Evolutionary conservation across 176 grass and related monocot genomes (phyloP), one percentile per base, ranked within the genome.

Genomic region (Eremochloa ophiuroides): DNA sequence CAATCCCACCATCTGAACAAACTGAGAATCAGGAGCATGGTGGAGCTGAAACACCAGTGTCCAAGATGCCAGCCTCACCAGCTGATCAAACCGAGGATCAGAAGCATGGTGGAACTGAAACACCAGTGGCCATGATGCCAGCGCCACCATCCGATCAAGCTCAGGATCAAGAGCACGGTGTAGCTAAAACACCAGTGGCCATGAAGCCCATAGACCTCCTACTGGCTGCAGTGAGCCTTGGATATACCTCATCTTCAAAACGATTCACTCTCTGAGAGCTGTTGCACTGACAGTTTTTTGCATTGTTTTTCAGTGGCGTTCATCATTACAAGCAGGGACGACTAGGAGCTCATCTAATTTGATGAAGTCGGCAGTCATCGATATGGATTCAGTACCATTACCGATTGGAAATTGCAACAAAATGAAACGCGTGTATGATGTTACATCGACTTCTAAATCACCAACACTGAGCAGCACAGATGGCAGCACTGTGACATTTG

Each of bases 301-400:
- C 14, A 6, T 64, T 48, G n/a, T 46, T 1, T 34, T 34, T 48
- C 7, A 79, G 76, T 8, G 23, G 42, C 37, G 6, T 23, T 0
- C 69, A 28, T 74, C 37, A 27, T 74, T 77, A 18, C 69, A 27
- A 17, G 6, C 8, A 13, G 65, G n/a, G n/a, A n/a, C 0, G 41
- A 2, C 41, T 31, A 9, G 1, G 6, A 70, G 64, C 25, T 29
- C 44, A 71, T 14, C 12, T 53, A 48, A 28, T 18, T 34, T 25
- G 22, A 55, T 72, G 16, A 14, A 59, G 17, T 40, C 9, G 1
- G 62, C 61, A 25, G 20, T 79, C 2, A 35, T 12, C 13, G 58
- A 16, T 30, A 63, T 77, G 75, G 75, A 77, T 43, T 63, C 75
- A n/a, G 75, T 77, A 14, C 75, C 75, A 63, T 28, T 63, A 43